Evolutionary conservation across 345 rosid genomes (phyloP).

Genomic region (Boechera divaricarpa): DNA sequence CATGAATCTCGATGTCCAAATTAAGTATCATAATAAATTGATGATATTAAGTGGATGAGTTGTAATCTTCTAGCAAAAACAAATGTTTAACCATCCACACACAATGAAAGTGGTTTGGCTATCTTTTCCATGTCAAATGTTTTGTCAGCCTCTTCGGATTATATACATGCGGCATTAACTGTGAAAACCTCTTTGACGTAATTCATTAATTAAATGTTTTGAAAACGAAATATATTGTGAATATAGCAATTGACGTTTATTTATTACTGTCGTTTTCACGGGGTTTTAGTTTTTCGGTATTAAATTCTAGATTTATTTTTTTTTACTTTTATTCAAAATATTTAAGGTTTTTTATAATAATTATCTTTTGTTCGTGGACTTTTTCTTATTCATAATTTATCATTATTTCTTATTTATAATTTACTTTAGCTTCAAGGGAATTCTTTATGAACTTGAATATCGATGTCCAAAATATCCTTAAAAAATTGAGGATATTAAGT

Average conservation of each 20-base stretch:
- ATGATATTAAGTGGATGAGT: neutral
- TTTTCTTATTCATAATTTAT: neutral
- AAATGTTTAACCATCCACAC: conserved; percentile 1
- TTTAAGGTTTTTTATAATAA: neutral
- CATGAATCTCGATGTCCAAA: neutral
- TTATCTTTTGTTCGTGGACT: neutral
- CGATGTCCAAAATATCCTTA: neutral
- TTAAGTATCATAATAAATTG: neutral
- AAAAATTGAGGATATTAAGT: neutral
- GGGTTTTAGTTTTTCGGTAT: neutral
- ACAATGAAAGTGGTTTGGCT: neutral
- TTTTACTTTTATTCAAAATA: neutral
- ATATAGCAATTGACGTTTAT: neutral
- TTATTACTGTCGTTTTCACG: neutral
- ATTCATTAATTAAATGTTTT: neutral
- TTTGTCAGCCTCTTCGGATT: neutral
- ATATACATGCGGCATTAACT: neutral
- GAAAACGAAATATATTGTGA: neutral
- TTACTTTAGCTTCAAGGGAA: neutral
- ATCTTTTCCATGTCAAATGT: neutral
- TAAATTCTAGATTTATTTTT: neutral
- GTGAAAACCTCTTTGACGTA: conserved; percentile 1
- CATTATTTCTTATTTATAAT: neutral
- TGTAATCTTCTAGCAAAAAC: neutral
- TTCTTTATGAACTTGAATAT: neutral